phyloP scores from a whole-genome alignment of 2,329 filamentous ascomycete species.

The Biscogniauxia mediterranea region DNA sequence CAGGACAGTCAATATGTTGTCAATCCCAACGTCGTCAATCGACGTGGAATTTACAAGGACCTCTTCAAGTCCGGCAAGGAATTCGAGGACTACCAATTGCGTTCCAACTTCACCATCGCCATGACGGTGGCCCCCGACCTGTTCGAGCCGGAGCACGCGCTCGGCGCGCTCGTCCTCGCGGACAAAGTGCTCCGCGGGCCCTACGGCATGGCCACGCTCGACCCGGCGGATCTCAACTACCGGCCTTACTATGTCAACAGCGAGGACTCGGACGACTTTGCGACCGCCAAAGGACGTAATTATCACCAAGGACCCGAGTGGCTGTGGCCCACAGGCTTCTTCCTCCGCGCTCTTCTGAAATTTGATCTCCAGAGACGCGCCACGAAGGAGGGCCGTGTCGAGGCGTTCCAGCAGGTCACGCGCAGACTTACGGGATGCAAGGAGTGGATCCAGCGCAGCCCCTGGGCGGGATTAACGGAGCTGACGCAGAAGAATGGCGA shows the following conservation, averaged over 20 bases:
- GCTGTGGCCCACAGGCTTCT: conserved; percentile 97
- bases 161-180: conserved; percentile 74
- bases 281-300: conserved; percentile 90
- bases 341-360: conserved; percentile 84
- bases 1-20: conserved; percentile 80
- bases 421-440: conserved; percentile 80
- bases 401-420: conserved; percentile 94
- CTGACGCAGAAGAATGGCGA: conserved; percentile 87
- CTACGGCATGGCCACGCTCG: conserved; percentile 91
- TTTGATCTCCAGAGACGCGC: conserved; percentile 78
- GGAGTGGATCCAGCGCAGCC: conserved; percentile 72
- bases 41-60: conserved; percentile 97
- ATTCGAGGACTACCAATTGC: conserved; percentile 96
- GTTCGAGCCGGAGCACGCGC: conserved; percentile 75
- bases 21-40: conserved; percentile 76
- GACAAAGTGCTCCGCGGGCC: conserved; percentile 81
- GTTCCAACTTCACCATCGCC: conserved; percentile 89
- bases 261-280: conserved; percentile 88
- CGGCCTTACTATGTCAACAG: conserved; percentile 92
- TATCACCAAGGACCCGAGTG: conserved; percentile 99
- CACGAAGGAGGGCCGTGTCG: conserved; percentile 64
- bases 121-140: conserved; percentile 92
- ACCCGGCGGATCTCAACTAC: conserved; percentile 90
- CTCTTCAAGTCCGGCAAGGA: conserved; percentile 91
- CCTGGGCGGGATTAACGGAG: conserved; percentile 90